phyloP scores from a whole-genome alignment of 805 yeast species.

The Kodamaea restingae region DNA sequence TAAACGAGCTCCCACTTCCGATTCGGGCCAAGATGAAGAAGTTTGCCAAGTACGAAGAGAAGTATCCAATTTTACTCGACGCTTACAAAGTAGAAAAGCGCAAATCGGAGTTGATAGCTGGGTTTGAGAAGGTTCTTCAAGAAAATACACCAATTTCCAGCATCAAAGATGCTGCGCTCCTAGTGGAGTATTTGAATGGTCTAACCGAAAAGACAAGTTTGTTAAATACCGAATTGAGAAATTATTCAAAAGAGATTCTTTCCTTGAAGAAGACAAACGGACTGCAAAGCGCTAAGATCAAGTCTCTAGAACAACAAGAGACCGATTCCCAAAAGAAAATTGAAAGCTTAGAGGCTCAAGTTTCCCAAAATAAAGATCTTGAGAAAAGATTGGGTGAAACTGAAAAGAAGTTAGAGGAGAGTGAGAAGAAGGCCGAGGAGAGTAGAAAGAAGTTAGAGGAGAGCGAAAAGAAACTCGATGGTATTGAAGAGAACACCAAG shows the following conservation, averaged over 20 bases:
- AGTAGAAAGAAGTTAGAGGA: neutral
- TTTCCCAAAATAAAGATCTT: neutral
- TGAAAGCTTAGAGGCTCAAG: neutral
- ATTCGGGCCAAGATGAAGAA: slow-evolving; percentile 63
- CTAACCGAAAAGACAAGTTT: slow-evolving; percentile 56
- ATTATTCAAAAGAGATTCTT: slow-evolving; percentile 31
- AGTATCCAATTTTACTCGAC: slow-evolving; percentile 77
- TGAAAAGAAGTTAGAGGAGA: neutral
- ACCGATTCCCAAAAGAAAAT: neutral
- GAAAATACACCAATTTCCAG: slow-evolving; percentile 80
- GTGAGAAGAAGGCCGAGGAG: neutral
- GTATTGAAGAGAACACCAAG: too few relatives aligned
- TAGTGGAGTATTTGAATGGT: slow-evolving; percentile 67
- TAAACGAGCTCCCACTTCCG: slow-evolving; percentile 51
- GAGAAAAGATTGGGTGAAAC: neutral
- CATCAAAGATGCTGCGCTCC: slow-evolving; percentile 64
- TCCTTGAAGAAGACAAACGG: slow-evolving; percentile 6
- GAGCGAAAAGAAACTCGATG: neutral
- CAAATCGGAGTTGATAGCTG: slow-evolving; percentile 52
- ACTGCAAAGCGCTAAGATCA: slow-evolving; percentile 1
- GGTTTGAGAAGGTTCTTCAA: slow-evolving; percentile 64
- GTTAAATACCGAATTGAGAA: slow-evolving; percentile 62
- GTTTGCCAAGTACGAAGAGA: slow-evolving; percentile 82
- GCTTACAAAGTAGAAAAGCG: slow-evolving; percentile 83
- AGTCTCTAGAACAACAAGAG: slow-evolving; percentile 2